phyloP scores from a whole-genome alignment of 1,284 basidiomycete species.

The Hortiboletus rubellus region DNA sequence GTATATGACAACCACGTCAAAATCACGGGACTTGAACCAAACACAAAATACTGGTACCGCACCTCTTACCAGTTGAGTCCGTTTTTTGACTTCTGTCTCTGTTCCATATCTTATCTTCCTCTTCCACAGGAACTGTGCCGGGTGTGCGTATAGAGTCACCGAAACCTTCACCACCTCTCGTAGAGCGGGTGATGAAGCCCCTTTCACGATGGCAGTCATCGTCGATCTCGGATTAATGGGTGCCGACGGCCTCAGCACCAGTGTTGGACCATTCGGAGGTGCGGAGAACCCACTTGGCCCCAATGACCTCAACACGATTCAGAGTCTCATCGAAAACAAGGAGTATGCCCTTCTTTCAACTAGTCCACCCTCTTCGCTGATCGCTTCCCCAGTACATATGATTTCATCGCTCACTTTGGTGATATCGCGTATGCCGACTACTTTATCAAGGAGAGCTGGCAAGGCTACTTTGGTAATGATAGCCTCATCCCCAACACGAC shows the following conservation, averaged over 20 bases:
- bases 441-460: slow-evolving; percentile 32
- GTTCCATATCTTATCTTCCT: not conserved
- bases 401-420: slow-evolving; percentile 29
- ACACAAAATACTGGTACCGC: slow-evolving; percentile 32
- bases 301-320: slow-evolving; percentile 31
- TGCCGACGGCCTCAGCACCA: slow-evolving; percentile 29
- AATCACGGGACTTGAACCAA: slow-evolving; percentile 23
- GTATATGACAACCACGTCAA: slow-evolving; percentile 34
- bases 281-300: slow-evolving; percentile 27
- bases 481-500: slow-evolving; percentile 31
- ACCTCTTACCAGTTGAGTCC: slow-evolving; percentile 27
- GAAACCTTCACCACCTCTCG: slow-evolving; percentile 30
- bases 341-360: slow-evolving; percentile 18
- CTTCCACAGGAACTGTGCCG: slow-evolving; percentile 25
- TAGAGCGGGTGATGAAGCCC: slow-evolving; percentile 16
- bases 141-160: slow-evolving; percentile 27
- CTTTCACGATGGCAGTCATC: slow-evolving; percentile 28
- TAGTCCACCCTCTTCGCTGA: not conserved
- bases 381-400: slow-evolving; percentile 18
- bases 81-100: too few relatives aligned
- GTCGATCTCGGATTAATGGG: slow-evolving; percentile 33
- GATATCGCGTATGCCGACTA: slow-evolving; percentile 33
- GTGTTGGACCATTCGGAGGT: slow-evolving; percentile 27
- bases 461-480: slow-evolving; percentile 31
- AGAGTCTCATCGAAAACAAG: slow-evolving; percentile 31